Evolutionary conservation across 306 rosid species (phyloP), one percentile per base, ranked within the genome.

Genomic region (Castanospermum australe): DNA sequence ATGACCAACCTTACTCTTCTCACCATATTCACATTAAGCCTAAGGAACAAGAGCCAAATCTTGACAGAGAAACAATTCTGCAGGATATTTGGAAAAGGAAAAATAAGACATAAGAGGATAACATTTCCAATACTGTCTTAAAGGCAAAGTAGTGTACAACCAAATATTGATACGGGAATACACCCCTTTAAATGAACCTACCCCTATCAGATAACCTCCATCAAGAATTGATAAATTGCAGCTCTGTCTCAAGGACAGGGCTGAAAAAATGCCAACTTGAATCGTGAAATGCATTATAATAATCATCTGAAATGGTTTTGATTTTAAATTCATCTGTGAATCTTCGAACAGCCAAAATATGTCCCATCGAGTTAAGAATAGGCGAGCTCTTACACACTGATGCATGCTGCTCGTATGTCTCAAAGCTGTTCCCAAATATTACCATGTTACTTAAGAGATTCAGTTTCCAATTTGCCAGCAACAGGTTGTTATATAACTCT

Each of bases 241-340:
- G 69, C 85, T 84, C 66, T 45, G 78, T 32, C 55, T 83, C 91
- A 30, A 25, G 42, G 63, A 7, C 67, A 38, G 90, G 86, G 55
- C 88, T 59, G 77, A 94, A 92, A 85, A 92, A 86, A 82, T 92
- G 98, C 97, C 95, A 92, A 90, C 98, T 94, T 51, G 92, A 89
- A 80, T 91, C 92, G 73, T 91, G 98, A 42, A 94, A 91, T 72
- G 95, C 98, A 67, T 82, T 81, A 77, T 86, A 92, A 81, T 88
- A 92, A 76, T 92, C 91, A 79, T 90, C 91, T 5, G 92, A 91
- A 79, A 83, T 67, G 38, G 86, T 88, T 71, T 85, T 22, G 54
- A 91, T 82, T 72, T 32, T 85, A 76, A 90, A 80, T 77, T 92
- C 98, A 8, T 65, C 50, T 30, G 91, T 75, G 78, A 87, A 82